Evolutionary conservation across 164 flowering plant genomes (phyloP), one percentile per base, ranked within the genome.

Genomic region (Euptelea pleiosperma): DNA sequence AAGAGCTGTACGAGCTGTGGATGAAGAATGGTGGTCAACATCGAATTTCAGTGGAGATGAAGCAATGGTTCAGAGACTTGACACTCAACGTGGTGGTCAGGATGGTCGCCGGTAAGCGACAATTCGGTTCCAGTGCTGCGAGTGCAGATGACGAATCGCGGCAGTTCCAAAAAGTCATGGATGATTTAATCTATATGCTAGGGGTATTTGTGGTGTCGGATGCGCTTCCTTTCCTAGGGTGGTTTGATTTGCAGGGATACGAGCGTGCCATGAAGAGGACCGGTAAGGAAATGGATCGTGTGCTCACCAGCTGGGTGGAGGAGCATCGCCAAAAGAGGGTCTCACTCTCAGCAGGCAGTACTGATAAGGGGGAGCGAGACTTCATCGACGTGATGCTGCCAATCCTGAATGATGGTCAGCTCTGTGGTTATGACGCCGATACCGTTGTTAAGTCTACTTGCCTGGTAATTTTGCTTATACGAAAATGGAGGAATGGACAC

Each of bases 401-500:
- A 2, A 4, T 46, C 9, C 45, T 57, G 3, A 37, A 36, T 1
- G 14, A 48, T 2, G 19, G 21, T 3, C 8, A 44, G 2, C n/a
- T 47, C 5, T 34, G 7, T 1, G 45, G 58, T n/a, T 55, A 29
- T 18, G 71, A 67, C 22, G 52, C 58, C 22, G 67, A 62, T 28
- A 58, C 64, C 2, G 14, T 54, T 33, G 49, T 6, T 57, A 65
- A 73, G 39, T 67, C 74, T 6, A 67, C 67, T 6, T 46, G 53
- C 21, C 25, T 77, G 73, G 80, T 77, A 65, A n/a, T n/a, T 8
- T 24, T 45, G 50, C 14, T 42, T n/a, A n/a, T n/a, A n/a, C n/a
- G n/a, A n/a, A n/a, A n/a, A n/a, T n/a, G n/a, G n/a, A n/a, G n/a
- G n/a, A n/a, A n/a, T n/a, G n/a, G n/a, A n/a, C n/a, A n/a, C n/a